phyloP scores from a whole-genome alignment of 139 green algal genomes.

The Chlorella sp. region DNA sequence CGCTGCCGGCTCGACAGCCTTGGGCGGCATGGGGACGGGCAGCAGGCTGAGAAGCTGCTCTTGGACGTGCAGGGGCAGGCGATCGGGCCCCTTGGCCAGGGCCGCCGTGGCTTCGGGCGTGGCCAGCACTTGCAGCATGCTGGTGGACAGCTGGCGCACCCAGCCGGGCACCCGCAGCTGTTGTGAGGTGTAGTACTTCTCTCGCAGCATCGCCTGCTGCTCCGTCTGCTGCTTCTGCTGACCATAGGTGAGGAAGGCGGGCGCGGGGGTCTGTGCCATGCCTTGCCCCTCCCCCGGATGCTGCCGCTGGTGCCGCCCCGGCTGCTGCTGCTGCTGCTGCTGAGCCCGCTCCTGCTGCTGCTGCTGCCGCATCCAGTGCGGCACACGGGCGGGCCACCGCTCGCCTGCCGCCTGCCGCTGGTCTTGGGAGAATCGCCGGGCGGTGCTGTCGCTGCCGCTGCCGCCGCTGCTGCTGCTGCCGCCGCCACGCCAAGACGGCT shows the following conservation, averaged over 20 bases:
- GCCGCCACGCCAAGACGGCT: too few relatives aligned
- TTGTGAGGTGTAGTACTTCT: background rate
- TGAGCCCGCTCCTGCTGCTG: background rate
- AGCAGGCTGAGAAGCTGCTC: background rate
- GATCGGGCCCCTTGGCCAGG: background rate
- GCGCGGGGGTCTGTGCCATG: background rate
- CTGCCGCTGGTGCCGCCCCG: background rate
- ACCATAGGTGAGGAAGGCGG: background rate
- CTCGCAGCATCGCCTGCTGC: constrained; percentile 11
- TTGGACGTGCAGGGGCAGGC: background rate
- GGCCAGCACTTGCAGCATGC: constrained; percentile 10
- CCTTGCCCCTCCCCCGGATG: background rate
- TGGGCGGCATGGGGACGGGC: background rate
- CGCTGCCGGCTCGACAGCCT: background rate
- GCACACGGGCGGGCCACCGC: background rate
- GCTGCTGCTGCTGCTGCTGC: background rate
- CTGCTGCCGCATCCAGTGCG: background rate
- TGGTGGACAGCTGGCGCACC: background rate
- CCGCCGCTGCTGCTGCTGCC: too few relatives aligned
- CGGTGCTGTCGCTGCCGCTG: too few relatives aligned
- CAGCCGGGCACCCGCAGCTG: constrained; percentile 28
- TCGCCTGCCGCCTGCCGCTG: background rate
- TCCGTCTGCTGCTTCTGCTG: constrained; percentile 8
- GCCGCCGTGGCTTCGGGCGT: background rate
- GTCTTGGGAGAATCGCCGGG: background rate